These are phyloP conservation scores for Fusarium sp. DNA, from an alignment of 2,329 filamentous ascomycete genomes.

Conservation along the genomic window DNA sequence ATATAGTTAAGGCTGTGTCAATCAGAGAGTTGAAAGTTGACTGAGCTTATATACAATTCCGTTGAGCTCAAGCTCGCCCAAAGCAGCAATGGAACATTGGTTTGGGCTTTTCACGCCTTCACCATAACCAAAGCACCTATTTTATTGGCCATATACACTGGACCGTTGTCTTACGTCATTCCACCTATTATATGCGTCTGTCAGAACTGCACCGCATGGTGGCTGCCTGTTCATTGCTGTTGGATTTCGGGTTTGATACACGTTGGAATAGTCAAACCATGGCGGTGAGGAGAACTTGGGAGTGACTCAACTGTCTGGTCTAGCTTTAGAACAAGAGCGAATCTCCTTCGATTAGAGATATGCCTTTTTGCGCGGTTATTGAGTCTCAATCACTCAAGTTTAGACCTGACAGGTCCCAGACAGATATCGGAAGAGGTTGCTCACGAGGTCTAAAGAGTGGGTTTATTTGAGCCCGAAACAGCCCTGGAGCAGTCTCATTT, in stretches of 20 bases:
- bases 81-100: neutral
- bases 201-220: constrained; percentile 2
- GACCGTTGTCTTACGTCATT: constrained; percentile 31
- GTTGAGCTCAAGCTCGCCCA: neutral
- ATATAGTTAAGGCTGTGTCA: neutral
- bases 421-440: constrained; percentile 32
- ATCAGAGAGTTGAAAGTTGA: neutral
- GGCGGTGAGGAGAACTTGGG: constrained; percentile 18
- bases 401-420: constrained; percentile 18
- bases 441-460: constrained; percentile 37
- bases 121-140: neutral
- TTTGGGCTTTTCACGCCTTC: neutral
- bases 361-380: constrained; percentile 20
- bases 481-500: constrained; percentile 24
- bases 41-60: neutral
- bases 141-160: neutral
- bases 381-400: neutral
- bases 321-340: neutral
- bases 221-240: neutral
- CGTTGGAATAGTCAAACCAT: neutral
- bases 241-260: neutral
- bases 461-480: constrained; percentile 28
- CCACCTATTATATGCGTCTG: neutral
- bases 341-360: neutral
- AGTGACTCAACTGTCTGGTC: neutral